A percentile compares a stretch with the other conserved stretches of the same genome.
These are phyloP conservation scores for Bolboschoenoplectus hybrid DNA, from an alignment of 202 grass and related monocot species.

Conservation along the genomic window DNA sequence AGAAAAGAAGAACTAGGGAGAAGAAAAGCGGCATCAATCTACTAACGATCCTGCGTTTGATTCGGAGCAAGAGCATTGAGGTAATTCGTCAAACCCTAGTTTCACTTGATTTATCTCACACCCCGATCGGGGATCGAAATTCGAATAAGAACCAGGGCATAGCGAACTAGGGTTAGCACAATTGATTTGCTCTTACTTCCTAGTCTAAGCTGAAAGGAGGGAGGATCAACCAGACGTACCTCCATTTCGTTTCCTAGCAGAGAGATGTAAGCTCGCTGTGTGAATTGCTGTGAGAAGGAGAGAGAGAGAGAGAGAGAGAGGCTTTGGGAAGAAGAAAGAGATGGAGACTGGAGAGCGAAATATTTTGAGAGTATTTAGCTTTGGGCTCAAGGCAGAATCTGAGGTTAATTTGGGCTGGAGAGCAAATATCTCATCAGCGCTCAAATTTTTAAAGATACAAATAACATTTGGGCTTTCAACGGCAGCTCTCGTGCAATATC, in stretches of 20 bases:
- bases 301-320: conserved; percentile 12
- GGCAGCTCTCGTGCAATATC: too few relatives aligned
- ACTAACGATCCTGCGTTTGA: neutral
- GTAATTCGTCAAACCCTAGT: conserved; percentile 20
- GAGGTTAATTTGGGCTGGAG: conserved; percentile 35
- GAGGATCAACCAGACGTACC: neutral
- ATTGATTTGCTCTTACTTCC: neutral
- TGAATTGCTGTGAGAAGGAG: conserved; percentile 16
- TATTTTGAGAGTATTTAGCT: conserved; percentile 23
- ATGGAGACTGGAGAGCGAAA: neutral
- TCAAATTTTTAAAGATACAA: neutral
- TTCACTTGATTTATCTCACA: neutral
- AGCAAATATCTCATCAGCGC: neutral
- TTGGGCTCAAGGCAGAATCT: conserved; percentile 37
- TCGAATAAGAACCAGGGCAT: neutral
- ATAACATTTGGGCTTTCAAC: too few relatives aligned
- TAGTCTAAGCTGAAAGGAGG: neutral
- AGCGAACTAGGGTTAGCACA: conserved; percentile 4
- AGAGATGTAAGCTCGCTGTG: neutral
- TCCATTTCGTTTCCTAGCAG: conserved; percentile 11
- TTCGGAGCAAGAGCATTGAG: neutral
- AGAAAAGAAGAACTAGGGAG: neutral
- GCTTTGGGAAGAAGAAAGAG: conserved; percentile 11
- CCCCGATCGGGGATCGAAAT: neutral
- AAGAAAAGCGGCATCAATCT: neutral